Evolutionary conservation across 495 filamentous ascomycete species (phyloP), one percentile per base, ranked within the genome.

Genomic region (Bacidia gigantensis): DNA sequence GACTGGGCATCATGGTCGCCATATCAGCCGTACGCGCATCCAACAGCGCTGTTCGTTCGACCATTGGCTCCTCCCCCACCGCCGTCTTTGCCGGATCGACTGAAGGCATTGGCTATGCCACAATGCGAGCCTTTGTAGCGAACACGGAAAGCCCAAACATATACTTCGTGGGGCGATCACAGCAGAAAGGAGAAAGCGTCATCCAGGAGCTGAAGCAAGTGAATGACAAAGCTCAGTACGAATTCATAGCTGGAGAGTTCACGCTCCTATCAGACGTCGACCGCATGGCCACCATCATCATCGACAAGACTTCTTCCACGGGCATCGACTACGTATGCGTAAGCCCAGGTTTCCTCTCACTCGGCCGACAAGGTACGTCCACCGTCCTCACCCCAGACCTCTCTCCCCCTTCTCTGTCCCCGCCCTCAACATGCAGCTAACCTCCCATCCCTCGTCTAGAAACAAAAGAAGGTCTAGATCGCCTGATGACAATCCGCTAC

Each of bases 61-160:
- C 24, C 2, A 5, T 50, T 14, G 14, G 25, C 9, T n/a, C 47
- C 17, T 52, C 51, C 22, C n/a, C 52, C 39, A 54, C 51, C 24
- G 69, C 62, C 24, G 55, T 72, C 39, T 72, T 72, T 46, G 63
- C 69, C 9, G 67, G 68, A 20, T 68, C 56, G 17, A 70, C 69
- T 3, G 59, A 58, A 20, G 50, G 50, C 14, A 52, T 52, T 26
- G 50, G 50, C 32, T 18, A 46, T 24, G 20, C 50, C 17, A 46
- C 50, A 3, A 25, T 52, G 23, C 11, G 23, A 12, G 32, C 50
- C 14, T 46, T 52, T 38, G 39, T 35, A 14, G 41, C 38, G 12
- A 42, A 52, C 39, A 52, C 50, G 3, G 23, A 43, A 14, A 22
- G 18, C 3, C 50, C 50, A 18, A 45, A 14, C 38, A 46, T 52